Percentiles rank a stretch among this genome's conserved stretches.
phyloP scores from a whole-genome alignment of 805 yeast genomes.

The Candida ficus region DNA sequence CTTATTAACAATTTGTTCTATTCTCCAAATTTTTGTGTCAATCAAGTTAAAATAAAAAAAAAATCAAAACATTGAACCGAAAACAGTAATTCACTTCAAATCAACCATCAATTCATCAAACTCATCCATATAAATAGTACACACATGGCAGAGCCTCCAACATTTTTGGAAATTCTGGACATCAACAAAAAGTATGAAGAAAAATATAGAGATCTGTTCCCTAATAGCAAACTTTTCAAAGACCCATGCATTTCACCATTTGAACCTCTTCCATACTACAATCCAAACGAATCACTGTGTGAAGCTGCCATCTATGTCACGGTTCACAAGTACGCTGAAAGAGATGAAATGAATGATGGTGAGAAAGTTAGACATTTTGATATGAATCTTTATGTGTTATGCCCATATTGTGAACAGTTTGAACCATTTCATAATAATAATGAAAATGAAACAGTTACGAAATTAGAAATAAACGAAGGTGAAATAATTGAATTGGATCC shows the following conservation, averaged over 20 bases:
- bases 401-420: background rate
- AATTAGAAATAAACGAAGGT: background rate
- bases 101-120: background rate
- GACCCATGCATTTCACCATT: background rate
- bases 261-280: background rate
- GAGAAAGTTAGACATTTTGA: background rate
- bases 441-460: too few relatives aligned
- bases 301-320: background rate
- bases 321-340: background rate
- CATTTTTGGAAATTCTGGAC: background rate
- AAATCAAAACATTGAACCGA: too few relatives aligned
- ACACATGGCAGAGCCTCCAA: background rate
- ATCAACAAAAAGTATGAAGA: background rate
- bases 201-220: background rate
- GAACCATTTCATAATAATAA: background rate
- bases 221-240: background rate
- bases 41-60: too few relatives aligned
- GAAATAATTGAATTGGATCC: background rate
- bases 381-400: background rate
- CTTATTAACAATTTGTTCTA: too few relatives aligned
- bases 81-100: too few relatives aligned
- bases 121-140: too few relatives aligned
- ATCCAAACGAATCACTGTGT: background rate
- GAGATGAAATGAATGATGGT: background rate
- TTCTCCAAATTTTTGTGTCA: background rate